Evolutionary conservation across 192 early-diverging fungal genomes (phyloP), one percentile per base, ranked within the genome.

Genomic region (Fimicolochytrium jonesii): DNA sequence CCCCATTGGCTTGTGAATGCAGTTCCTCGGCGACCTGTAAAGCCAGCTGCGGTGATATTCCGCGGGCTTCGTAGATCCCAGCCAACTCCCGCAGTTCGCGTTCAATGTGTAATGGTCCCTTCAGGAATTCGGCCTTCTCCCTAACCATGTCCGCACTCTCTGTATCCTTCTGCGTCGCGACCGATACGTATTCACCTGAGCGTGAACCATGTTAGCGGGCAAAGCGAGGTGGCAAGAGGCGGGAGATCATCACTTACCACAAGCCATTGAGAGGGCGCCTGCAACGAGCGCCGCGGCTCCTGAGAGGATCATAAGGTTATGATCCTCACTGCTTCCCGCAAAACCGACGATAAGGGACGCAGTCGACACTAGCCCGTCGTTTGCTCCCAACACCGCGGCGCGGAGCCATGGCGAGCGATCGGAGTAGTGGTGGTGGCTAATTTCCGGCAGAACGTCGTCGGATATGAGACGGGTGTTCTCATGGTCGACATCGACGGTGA

Each of bases 241-340:
- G 20, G 15, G 1, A 22, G 17, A 51, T 2, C 49, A 51, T 22
- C 13, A 18, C 18, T 45, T 68, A 28, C 71, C 72, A 43, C 72
- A 75, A n/a, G 76, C 76, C 77, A 78, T 78, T 2, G 71, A 66
- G 28, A 78, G 59, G 4, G 77, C 68, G 1, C 77, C 77, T 0
- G 77, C 77, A 26, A 77, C 66, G 34, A 74, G 45, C 1, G 67
- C 75, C 0, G 77, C 66, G 15, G 78, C 30, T 11, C 75, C 77
- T 23, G 51, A 46, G 10, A 78, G 59, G 35, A 76, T 44, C 61
- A 76, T 74, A 15, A 56, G 39, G 0, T 37, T 30, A 17, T 53
- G 44, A 29, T 46, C 42, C 17, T 31, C 54, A 37, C 20, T 50
- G 30, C 62, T 56, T 37, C 67, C 74, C 22, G 43, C 67, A 33